Evolutionary conservation across 257 asterid genomes (phyloP), one percentile per base, ranked within the genome.

Genomic region (Ballota nigra): DNA sequence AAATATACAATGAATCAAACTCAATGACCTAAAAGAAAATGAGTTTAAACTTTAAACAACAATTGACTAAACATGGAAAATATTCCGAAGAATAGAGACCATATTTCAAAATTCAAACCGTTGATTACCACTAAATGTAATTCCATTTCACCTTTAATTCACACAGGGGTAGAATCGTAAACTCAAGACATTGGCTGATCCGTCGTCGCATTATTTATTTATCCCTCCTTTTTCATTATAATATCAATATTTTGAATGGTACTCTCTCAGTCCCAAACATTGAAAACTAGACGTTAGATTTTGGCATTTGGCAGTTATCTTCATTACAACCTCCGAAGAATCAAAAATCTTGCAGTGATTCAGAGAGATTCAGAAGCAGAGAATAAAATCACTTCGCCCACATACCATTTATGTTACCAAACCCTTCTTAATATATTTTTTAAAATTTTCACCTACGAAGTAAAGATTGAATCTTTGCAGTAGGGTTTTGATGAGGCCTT

Each of bases 281-380:
- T 58, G 38, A 26, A 81, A 51, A 76, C 70, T 55, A 80, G 89
- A 81, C 86, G 88, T 86, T 79, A 77, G 69, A 22, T 60, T 38
- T 76, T 80, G 74, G 78, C 85, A 68, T 75, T 77, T 73, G 81
- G 62, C 81, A 79, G 66, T 79, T 70, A 33, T 56, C 81, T 72
- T 18, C 38, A 33, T 60, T 57, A 63, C 80, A 70, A 71, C 84
- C 76, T 58, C 86, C 78, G 75, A 49, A 80, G 86, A 86, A 86
- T 75, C 84, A 82, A 84, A 75, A 69, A 15, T 60, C 71, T 57
- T 70, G 40, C 74, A 55, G 19, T 5, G 40, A 69, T 9, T 33
- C 63, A 19, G 31, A 59, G 67, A 57, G 70, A 55, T n/a, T n/a
- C 13, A 57, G 61, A n/a, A n/a, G 31, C 68, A 79, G 82, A 73